Percentiles rank a stretch among this genome's conserved stretches.
phyloP scores from a whole-genome alignment of 176 grass and related monocot species.

The Tillandsia fasciculata region DNA sequence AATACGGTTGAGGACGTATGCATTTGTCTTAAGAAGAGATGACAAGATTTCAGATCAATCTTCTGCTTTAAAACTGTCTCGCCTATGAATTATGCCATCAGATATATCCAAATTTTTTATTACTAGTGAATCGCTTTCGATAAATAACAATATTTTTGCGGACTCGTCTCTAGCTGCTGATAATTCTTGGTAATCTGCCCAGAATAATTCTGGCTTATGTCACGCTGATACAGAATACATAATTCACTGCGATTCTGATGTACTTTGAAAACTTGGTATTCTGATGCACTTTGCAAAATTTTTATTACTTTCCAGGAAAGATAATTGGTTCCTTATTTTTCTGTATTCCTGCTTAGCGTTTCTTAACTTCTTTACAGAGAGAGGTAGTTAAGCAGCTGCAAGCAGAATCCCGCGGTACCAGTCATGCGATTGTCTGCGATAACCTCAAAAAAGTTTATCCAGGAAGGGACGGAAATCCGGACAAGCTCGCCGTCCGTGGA shows the following conservation, averaged over 20 bases:
- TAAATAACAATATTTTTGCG: too few relatives aligned
- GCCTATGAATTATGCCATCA: neutral
- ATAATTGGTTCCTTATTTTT: neutral
- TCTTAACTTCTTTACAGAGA: slow-evolving; percentile 33
- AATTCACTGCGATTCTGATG: too few relatives aligned
- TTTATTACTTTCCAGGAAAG: too few relatives aligned
- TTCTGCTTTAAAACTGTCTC: neutral
- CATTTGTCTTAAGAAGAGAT: too few relatives aligned
- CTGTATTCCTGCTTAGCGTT: slow-evolving; percentile 12
- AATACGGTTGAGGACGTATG: too few relatives aligned
- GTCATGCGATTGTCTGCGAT: slow-evolving; percentile 56
- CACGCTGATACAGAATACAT: too few relatives aligned
- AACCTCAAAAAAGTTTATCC: slow-evolving; percentile 75
- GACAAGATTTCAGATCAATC: neutral
- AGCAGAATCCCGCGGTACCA: slow-evolving; percentile 29
- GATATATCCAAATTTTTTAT: neutral
- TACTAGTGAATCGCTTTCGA: neutral
- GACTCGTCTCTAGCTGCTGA: too few relatives aligned
- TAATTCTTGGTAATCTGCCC: too few relatives aligned
- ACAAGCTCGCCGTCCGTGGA: slow-evolving; percentile 77
- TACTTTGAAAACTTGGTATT: too few relatives aligned
- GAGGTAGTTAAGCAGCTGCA: slow-evolving; percentile 66
- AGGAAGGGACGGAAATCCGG: slow-evolving; percentile 75
- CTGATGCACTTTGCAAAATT: too few relatives aligned
- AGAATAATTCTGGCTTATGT: too few relatives aligned